Conservation (phyloP, 768 basidiomycete species). For the Gymnopilus junonius region DNA sequence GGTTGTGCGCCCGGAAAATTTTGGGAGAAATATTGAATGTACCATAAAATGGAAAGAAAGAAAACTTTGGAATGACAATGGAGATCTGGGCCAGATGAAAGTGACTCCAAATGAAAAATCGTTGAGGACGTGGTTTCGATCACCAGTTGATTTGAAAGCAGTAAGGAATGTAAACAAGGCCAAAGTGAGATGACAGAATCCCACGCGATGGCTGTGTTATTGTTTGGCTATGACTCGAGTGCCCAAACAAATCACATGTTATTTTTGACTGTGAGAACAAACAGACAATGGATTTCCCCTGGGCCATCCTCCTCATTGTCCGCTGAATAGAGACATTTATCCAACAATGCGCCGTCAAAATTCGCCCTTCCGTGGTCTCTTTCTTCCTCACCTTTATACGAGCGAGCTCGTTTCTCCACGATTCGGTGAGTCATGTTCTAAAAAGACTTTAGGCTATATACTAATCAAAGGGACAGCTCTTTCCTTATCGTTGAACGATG, state of each 20-base stretch:
- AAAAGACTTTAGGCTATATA: background rate
- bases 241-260: slow-evolving; percentile 1
- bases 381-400: background rate
- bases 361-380: background rate
- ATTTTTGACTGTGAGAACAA: background rate
- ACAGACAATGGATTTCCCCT: background rate
- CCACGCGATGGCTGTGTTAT: slow-evolving; percentile 3
- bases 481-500: slow-evolving; percentile 14
- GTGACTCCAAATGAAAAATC: too few species aligned
- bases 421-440: background rate
- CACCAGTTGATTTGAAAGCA: too few species aligned
- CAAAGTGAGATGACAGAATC: background rate
- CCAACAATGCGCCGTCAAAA: background rate
- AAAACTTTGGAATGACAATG: too few species aligned
- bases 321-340: background rate
- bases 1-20: too few species aligned
- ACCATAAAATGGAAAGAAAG: too few species aligned
- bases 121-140: too few species aligned
- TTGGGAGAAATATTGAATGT: too few species aligned
- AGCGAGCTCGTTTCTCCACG: background rate
- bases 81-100: too few species aligned
- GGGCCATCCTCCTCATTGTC: slow-evolving; percentile 3
- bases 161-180: background rate
- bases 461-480: background rate
- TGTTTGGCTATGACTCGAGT: slow-evolving; percentile 2